phyloP scores from a whole-genome alignment of 73 alveolate genomes.

The Uronychia setigera region DNA sequence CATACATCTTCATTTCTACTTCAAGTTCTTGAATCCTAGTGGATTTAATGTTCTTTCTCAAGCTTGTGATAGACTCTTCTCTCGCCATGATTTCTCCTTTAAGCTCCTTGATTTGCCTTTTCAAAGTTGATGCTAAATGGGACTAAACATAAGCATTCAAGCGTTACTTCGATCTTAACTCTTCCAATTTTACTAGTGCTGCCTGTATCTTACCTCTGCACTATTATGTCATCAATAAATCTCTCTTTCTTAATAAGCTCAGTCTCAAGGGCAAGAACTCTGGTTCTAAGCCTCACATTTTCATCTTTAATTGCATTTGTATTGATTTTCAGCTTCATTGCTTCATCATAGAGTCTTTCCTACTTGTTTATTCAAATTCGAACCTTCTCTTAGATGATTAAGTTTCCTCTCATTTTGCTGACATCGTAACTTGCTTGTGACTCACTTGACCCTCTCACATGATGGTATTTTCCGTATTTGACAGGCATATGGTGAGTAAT shows the following conservation, averaged over 20 bases:
- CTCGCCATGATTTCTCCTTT: slow-evolving; percentile 15
- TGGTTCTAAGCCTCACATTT: slow-evolving; percentile 33
- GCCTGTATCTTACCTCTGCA: not conserved
- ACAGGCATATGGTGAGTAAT: not conserved
- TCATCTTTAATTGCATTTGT: slow-evolving; percentile 41
- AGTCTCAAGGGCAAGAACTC: slow-evolving; percentile 8
- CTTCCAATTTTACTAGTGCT: slow-evolving; percentile 1
- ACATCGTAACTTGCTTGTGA: not conserved
- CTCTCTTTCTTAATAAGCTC: slow-evolving; percentile 37
- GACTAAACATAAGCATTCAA: not conserved
- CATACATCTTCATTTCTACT: slow-evolving; percentile 65
- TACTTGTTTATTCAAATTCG: not conserved
- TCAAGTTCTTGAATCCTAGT: slow-evolving; percentile 66
- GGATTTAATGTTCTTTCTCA: slow-evolving; percentile 57
- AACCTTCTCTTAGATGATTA: not conserved
- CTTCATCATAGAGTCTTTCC: slow-evolving; percentile 50
- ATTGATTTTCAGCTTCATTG: slow-evolving; percentile 37
- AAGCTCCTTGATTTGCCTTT: slow-evolving; percentile 66
- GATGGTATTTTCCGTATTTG: not conserved
- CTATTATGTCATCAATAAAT: slow-evolving; percentile 10
- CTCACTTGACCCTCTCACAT: not conserved
- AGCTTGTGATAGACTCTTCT: slow-evolving; percentile 46
- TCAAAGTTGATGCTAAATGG: slow-evolving; percentile 41
- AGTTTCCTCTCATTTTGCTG: not conserved
- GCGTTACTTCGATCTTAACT: not conserved